Evolutionary conservation across 257 asterid genomes (phyloP), one percentile per base, ranked within the genome.

Genomic region (Voacanga thouarsii): DNA sequence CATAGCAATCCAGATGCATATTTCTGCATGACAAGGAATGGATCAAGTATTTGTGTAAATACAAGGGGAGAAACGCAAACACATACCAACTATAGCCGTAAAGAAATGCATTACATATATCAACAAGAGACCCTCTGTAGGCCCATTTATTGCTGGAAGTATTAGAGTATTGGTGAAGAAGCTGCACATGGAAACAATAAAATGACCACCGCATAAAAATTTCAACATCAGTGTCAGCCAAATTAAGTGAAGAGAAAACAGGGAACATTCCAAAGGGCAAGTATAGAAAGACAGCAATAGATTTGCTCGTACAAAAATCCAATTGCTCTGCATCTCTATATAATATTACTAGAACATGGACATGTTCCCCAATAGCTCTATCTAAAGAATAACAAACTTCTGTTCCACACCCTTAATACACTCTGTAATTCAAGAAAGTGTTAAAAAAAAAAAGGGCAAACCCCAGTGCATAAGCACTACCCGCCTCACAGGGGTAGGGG

Each of bases 141-240:
- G 98, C 75, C 98, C 98, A 86, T 94, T 94, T 82, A 94, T 71
- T 26, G 84, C 98, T 3, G 98, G 98, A 87, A 94, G 98, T 84
- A 94, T 88, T 79, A 94, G 97, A 72, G 96, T 90, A 81, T 90
- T 92, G 86, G 97, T 94, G 86, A 94, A 94, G 81, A 59, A 94
- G 89, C 98, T 94, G 96, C 83, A 86, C 21, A 78, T 80, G 75
- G 61, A 81, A 83, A 69, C 26, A 49, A 66, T 30, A 41, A 33
- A 78, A 51, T 53, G 37, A 24, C 45, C 80, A 55, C 26, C 41
- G 16, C 23, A 45, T 53, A 28, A 75, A 37, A 67, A 65, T 41
- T 56, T 57, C 37, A 63, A 80, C 49, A 69, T 18, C 66, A 23
- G 1, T 37, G 33, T 18, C 24, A 19, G 30, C 24, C 15, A 21